These are phyloP conservation scores for Linum tenue DNA, from an alignment of 345 rosid species.

Conservation along the genomic window DNA sequence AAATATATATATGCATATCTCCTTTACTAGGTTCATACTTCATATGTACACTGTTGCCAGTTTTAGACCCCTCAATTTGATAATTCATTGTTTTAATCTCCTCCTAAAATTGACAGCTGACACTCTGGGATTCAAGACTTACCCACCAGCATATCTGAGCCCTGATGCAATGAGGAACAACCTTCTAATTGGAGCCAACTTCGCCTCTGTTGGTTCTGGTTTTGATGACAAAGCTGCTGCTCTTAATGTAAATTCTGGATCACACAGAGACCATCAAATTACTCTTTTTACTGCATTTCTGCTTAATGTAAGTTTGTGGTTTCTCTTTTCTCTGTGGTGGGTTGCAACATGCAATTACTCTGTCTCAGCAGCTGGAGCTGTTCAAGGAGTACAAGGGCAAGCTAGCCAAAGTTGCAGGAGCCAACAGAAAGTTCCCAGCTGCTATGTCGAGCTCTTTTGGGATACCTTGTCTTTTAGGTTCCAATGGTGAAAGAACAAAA, in stretches of 20 bases:
- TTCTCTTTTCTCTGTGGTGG: background rate
- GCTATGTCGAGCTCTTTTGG: too few species aligned
- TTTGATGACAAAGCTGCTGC: conserved; percentile 69
- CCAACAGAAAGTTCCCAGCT: too few species aligned
- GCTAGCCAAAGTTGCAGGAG: conserved; percentile 59
- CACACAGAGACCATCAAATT: too few species aligned
- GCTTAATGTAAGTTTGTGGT: background rate
- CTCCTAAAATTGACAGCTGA: too few species aligned
- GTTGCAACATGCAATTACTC: conserved; percentile 72
- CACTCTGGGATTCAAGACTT: conserved; percentile 65
- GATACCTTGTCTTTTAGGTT: too few species aligned
- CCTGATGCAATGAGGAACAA: conserved; percentile 80
- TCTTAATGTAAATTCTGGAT: conserved; percentile 30
- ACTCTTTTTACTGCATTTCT: too few species aligned
- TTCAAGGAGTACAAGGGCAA: conserved; percentile 70
- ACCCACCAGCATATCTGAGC: conserved; percentile 75
- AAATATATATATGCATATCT: too few species aligned
- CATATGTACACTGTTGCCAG: too few species aligned
- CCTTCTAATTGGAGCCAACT: conserved; percentile 84
- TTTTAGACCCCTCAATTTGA: too few species aligned
- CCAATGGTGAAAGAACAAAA: too few species aligned
- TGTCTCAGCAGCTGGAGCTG: conserved; percentile 60
- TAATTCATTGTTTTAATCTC: too few species aligned
- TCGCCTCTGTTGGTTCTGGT: conserved; percentile 92
- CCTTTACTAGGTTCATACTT: too few species aligned